Conservation (phyloP, 1,284 basidiomycete species). For the Ganoderma meredithae region DNA sequence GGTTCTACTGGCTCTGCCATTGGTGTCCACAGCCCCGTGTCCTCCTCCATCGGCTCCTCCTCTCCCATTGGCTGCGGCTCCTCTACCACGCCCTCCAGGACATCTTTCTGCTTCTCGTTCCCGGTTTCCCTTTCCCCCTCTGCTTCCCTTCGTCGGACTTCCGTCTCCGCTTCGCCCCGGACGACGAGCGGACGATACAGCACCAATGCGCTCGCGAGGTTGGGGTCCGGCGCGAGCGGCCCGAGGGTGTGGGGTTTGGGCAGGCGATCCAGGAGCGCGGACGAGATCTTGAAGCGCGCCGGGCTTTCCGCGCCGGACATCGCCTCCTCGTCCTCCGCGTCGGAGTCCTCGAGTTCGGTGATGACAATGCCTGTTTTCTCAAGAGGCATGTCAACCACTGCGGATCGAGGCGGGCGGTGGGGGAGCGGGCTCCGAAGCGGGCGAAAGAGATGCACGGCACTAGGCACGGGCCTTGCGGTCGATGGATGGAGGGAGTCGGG, state of each 20-base stretch:
- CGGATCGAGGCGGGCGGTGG: slow-evolving; percentile 20
- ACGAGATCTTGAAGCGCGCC: slow-evolving; percentile 47
- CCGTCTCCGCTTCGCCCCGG: slow-evolving; percentile 32
- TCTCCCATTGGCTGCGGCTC: slow-evolving; percentile 19
- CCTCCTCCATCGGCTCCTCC: slow-evolving; percentile 28
- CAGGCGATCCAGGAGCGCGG: slow-evolving; percentile 53
- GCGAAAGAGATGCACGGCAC: background rate
- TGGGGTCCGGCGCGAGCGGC: slow-evolving; percentile 29
- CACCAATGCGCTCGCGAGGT: slow-evolving; percentile 60
- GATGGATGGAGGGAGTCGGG: slow-evolving; percentile 4
- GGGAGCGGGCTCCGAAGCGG: background rate
- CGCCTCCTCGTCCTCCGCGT: slow-evolving; percentile 42
- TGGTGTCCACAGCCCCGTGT: slow-evolving; percentile 25
- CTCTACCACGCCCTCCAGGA: background rate
- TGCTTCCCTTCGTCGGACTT: slow-evolving; percentile 14
- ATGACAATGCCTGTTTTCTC: slow-evolving; percentile 59
- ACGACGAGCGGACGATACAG: slow-evolving; percentile 57
- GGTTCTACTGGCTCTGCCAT: slow-evolving; percentile 24
- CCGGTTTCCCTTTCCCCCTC: slow-evolving; percentile 8
- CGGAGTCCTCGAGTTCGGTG: slow-evolving; percentile 66
- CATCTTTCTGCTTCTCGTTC: slow-evolving; percentile 17
- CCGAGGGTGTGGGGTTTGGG: slow-evolving; percentile 23
- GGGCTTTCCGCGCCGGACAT: slow-evolving; percentile 3
- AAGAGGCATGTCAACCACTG: slow-evolving; percentile 23
- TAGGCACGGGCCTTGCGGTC: background rate